phyloP scores from a whole-genome alignment of 345 rosid genomes.

The Populus simonii region DNA sequence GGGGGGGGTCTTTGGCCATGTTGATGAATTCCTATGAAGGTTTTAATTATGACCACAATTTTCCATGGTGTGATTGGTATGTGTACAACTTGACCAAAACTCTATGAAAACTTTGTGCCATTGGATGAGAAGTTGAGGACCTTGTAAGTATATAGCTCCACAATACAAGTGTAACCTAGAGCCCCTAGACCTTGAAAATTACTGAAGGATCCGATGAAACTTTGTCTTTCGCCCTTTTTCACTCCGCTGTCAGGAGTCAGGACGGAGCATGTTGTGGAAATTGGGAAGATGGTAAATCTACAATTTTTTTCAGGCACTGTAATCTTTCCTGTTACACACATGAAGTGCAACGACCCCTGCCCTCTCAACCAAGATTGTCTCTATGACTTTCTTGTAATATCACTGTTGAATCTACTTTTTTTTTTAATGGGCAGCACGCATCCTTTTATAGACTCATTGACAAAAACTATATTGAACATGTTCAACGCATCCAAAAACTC shows the following conservation, averaged over 20 bases:
- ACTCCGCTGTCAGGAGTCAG: neutral
- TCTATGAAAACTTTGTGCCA: neutral
- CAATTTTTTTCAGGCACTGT: neutral
- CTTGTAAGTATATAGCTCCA: neutral
- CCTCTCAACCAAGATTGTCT: neutral
- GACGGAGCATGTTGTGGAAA: neutral
- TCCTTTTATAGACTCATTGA: neutral
- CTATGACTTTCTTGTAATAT: neutral
- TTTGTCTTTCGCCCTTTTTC: neutral
- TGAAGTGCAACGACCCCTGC: neutral
- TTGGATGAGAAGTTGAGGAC: neutral
- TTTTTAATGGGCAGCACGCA: neutral
- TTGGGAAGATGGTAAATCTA: neutral
- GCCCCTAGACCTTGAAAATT: neutral
- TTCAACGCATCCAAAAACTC: neutral
- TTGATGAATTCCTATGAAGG: constrained; percentile 12
- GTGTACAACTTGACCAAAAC: constrained; percentile 7
- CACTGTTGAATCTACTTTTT: neutral
- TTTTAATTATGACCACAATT: constrained; percentile 18
- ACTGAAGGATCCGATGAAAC: neutral
- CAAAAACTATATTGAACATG: neutral
- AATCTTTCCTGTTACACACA: neutral
- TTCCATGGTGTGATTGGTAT: constrained; percentile 23
- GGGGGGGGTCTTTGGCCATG: constrained; percentile 13
- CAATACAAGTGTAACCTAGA: neutral